Base-by-base conservation (phyloP, 352 stramenopile species). In the Phytophthora constricta region DNA sequence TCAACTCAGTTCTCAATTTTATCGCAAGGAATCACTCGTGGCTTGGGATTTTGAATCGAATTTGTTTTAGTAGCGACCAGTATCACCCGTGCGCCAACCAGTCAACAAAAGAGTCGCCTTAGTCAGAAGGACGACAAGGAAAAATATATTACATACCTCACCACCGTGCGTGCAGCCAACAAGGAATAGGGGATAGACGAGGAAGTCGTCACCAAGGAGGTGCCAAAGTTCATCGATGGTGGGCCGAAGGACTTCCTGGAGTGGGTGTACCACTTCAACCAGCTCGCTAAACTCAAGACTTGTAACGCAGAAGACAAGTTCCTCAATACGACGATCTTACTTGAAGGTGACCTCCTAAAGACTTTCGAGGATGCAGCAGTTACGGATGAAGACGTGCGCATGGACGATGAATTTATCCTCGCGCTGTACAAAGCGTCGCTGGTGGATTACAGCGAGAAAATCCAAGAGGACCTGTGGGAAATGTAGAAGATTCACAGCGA, bases 31-130 rank as follows among this genome's bases (percentile, higher is more conserved):
- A 25, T 54, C 43, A 55, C 31, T 37, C 37, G 43, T 17, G 25
- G 47, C 49, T 66, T 66, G 58, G 48, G 37, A 58, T 16, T 59
- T 65, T 58, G 48, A 54, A 58, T 54, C 58, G 52, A 65, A 65
- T 31, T 3, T 13, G 31, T 37, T n/a, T n/a, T n/a, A 52, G 14
- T 34, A 65, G 5, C 20, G 27, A 65, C 48, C 48, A 41, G 58
- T 47, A 19, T 7, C 48, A 65, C 48, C 48, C 58, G 58, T 65
- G 47, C 47, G 48, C 27, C 43, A 39, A 48, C 26, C 42, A 2
- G 14, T 14, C 23, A 48, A 58, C 34, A 2, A 52, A 41, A 13
- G 23, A 57, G 31, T 17, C 39, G 27, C 58, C 43, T 39, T 41
- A 13, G 33, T 23, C 11, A 42, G 16, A 61, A 67, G 13, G 42